phyloP scores from a whole-genome alignment of 1,284 basidiomycete genomes.

The Xerocomus amazonicus region DNA sequence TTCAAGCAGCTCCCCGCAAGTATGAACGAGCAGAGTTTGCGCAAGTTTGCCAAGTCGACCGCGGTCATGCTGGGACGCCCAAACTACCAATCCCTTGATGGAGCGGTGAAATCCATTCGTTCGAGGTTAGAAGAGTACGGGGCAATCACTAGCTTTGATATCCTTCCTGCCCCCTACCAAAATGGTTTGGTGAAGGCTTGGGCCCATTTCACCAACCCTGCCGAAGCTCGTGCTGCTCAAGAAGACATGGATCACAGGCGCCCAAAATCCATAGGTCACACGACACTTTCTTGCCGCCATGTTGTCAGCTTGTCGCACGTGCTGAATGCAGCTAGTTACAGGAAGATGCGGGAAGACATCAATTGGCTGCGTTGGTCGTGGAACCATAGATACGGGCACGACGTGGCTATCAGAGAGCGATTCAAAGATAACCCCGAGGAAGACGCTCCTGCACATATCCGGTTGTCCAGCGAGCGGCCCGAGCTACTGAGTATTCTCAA shows the following conservation, averaged over 20 bases:
- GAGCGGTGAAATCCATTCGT: constrained; percentile 40
- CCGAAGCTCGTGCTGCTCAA: constrained; percentile 49
- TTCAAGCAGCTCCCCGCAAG: constrained; percentile 50
- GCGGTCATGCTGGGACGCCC: constrained; percentile 50
- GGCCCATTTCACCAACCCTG: constrained; percentile 48
- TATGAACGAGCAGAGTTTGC: constrained; percentile 40
- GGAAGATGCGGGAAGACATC: constrained; percentile 38
- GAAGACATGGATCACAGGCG: constrained; percentile 42
- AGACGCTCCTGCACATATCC: constrained; percentile 35
- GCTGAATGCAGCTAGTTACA: constrained; percentile 38
- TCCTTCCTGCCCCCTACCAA: constrained; percentile 49
- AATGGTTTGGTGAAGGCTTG: constrained; percentile 48
- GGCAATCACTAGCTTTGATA: constrained; percentile 43
- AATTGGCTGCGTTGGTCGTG: constrained; percentile 30
- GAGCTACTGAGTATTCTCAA: constrained; percentile 52
- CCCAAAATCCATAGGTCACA: constrained; percentile 40
- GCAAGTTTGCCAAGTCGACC: constrained; percentile 43
- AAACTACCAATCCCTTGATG: constrained; percentile 43
- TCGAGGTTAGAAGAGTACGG: constrained; percentile 39
- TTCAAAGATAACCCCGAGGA: constrained; percentile 19
- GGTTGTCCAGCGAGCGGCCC: constrained; percentile 43
- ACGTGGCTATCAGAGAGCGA: constrained; percentile 29
- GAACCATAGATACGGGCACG: constrained; percentile 24
- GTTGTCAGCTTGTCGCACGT: constrained; percentile 45
- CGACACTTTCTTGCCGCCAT: constrained; percentile 46